Conservation (phyloP, 805 yeast genomes). For the Naumovozyma baii region DNA sequence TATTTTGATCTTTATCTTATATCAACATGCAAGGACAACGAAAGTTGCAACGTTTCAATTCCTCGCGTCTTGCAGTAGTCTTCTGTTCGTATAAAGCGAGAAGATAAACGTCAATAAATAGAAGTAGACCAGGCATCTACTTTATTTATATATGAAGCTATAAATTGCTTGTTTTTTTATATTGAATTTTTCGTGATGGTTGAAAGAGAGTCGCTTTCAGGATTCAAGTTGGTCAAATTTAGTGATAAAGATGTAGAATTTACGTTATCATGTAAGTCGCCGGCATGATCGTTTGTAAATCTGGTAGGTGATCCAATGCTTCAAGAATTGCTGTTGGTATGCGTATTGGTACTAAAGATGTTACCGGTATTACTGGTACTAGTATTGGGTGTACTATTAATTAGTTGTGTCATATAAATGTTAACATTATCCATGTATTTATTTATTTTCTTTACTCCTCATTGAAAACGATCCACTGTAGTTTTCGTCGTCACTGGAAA, state of each 20-base stretch:
- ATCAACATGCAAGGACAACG: background rate
- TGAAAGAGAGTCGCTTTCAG: no score
- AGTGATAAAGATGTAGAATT: no score
- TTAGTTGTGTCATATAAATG: conserved; percentile 21
- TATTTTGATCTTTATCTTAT: background rate
- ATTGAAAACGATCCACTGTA: conserved; percentile 1
- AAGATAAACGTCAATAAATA: background rate
- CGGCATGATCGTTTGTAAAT: background rate
- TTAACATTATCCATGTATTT: conserved; percentile 11
- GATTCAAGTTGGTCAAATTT: no score
- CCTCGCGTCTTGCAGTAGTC: background rate
- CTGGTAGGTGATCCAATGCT: background rate
- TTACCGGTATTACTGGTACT: conserved; percentile 1
- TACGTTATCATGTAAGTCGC: no score
- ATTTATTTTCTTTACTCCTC: background rate
- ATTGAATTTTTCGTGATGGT: no score
- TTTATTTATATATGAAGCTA: no score
- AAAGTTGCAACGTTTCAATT: background rate
- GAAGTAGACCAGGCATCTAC: no score
- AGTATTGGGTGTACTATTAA: conserved; percentile 14
- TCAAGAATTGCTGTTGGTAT: background rate
- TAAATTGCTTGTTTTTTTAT: no score
- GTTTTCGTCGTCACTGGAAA: conserved; percentile 22
- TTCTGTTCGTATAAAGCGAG: background rate
- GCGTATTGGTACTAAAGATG: conserved; percentile 1